A percentile compares a stretch with the other conserved stretches of the same genome.
phyloP scores from a whole-genome alignment of 1,284 basidiomycete species.

The Cryptococcus sp. region DNA sequence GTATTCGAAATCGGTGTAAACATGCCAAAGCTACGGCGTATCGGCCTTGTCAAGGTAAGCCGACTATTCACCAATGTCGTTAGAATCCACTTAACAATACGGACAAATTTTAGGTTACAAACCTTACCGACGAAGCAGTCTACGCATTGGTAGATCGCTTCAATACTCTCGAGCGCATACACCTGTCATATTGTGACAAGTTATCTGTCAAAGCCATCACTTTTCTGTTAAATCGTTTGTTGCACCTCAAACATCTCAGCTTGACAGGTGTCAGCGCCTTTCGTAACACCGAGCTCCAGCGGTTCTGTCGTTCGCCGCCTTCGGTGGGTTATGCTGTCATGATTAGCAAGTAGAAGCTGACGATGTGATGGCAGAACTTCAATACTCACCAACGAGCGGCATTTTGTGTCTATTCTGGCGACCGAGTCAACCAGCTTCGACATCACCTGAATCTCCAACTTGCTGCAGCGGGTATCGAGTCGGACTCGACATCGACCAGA shows the following conservation, averaged over 20 bases:
- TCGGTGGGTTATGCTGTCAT: conserved; percentile 59
- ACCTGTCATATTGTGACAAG: conserved; percentile 96
- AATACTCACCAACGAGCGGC: conserved; percentile 85
- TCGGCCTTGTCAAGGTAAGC: conserved; percentile 87
- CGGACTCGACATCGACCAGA: conserved; percentile 25
- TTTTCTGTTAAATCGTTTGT: conserved; percentile 81
- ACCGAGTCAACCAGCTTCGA: conserved; percentile 81
- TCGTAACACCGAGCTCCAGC: conserved; percentile 78
- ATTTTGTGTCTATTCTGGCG: conserved; percentile 96
- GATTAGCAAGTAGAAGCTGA: not conserved
- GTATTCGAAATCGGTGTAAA: conserved; percentile 83
- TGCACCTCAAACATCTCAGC: conserved; percentile 89
- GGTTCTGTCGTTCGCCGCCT: conserved; percentile 86
- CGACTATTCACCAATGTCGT: conserved; percentile 6
- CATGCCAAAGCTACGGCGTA: conserved; percentile 86
- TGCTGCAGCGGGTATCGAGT: conserved; percentile 13
- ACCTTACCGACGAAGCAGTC: conserved; percentile 91
- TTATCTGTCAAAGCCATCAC: conserved; percentile 89
- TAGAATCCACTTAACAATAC: not conserved
- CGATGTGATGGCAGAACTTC: conserved; percentile 69
- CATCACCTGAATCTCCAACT: conserved; percentile 60
- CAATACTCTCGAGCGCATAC: conserved; percentile 87
- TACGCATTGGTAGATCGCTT: conserved; percentile 74
- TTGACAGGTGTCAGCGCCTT: conserved; percentile 95
- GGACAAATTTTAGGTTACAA: conserved; percentile 65